phyloP scores from a whole-genome alignment of 2,329 filamentous ascomycete species.

The Aspergillus sclerotialis region DNA sequence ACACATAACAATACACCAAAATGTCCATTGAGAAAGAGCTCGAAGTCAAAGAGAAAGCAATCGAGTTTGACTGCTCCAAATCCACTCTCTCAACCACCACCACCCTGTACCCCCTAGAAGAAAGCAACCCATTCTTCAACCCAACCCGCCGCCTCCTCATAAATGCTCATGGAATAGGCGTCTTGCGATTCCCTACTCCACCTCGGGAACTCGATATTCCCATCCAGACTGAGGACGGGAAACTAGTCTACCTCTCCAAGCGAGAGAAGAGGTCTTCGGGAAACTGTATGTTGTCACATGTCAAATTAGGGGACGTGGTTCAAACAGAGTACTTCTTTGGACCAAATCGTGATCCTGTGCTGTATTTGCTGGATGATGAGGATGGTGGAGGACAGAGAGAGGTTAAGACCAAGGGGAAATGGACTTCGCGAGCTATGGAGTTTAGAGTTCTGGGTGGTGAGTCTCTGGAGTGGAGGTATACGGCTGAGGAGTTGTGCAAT shows the following conservation, averaged over 20 bases:
- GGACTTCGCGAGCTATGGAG: constrained; percentile 41
- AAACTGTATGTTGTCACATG: constrained; percentile 41
- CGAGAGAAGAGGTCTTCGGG: constrained; percentile 44
- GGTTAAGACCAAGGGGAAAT: constrained; percentile 31
- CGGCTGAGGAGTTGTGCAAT: constrained; percentile 27
- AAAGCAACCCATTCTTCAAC: constrained; percentile 1
- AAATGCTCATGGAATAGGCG: constrained; percentile 20
- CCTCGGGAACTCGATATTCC: constrained; percentile 30
- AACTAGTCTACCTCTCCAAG: constrained; percentile 46
- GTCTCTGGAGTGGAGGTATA: constrained; percentile 53
- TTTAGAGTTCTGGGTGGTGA: constrained; percentile 44
- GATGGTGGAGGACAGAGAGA: constrained; percentile 20
- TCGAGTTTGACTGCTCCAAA: neutral
- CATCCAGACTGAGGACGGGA: constrained; percentile 28
- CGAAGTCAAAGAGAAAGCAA: neutral
- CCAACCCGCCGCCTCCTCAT: constrained; percentile 13
- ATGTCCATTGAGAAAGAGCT: neutral
- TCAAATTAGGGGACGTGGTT: constrained; percentile 30
- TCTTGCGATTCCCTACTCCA: constrained; percentile 28
- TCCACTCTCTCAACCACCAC: neutral
- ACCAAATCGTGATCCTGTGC: constrained; percentile 44
- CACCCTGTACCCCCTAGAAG: neutral
- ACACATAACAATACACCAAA: neutral
- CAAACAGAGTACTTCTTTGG: constrained; percentile 54
- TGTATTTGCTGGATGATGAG: constrained; percentile 30